These are phyloP conservation scores for Blastobotrys capitulatus DNA, from an alignment of 1,139 yeast genomes.

Conservation along the genomic window DNA sequence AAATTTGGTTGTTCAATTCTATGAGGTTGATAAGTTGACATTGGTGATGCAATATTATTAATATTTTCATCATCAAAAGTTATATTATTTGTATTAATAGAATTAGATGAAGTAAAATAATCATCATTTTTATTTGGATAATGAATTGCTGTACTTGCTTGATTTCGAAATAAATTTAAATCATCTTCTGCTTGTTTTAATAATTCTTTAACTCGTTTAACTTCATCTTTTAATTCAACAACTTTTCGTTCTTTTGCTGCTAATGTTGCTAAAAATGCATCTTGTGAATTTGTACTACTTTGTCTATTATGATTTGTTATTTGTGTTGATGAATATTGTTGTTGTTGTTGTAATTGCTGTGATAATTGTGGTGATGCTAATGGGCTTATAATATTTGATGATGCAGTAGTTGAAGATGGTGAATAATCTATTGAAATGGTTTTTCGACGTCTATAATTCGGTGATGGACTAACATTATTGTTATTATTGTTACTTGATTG, in stretches of 20 bases:
- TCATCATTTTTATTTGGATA: neutral
- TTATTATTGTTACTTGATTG: neutral
- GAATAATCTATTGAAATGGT: neutral
- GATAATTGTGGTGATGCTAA: neutral
- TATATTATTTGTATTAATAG: neutral
- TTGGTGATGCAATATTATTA: neutral
- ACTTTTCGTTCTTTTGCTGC: constrained; percentile 36
- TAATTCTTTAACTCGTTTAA: constrained; percentile 27
- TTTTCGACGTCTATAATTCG: neutral
- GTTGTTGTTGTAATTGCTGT: too few relatives aligned
- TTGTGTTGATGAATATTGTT: neutral
- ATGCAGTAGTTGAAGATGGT: neutral
- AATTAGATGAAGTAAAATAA: neutral
- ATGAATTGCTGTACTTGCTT: constrained; percentile 16
- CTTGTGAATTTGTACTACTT: constrained; percentile 11
- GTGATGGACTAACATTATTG: neutral
- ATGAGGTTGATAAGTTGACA: neutral
- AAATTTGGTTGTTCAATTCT: neutral
- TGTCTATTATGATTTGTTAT: neutral
- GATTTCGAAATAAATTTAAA: constrained; percentile 23
- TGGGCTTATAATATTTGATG: neutral
- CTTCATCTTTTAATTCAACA: constrained; percentile 33
- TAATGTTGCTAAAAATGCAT: constrained; percentile 27
- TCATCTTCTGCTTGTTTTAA: constrained; percentile 30
- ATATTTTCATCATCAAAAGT: neutral